These are phyloP conservation scores for Tetrapisispora fleetii DNA, from an alignment of 805 yeast species.

Conservation along the genomic window DNA sequence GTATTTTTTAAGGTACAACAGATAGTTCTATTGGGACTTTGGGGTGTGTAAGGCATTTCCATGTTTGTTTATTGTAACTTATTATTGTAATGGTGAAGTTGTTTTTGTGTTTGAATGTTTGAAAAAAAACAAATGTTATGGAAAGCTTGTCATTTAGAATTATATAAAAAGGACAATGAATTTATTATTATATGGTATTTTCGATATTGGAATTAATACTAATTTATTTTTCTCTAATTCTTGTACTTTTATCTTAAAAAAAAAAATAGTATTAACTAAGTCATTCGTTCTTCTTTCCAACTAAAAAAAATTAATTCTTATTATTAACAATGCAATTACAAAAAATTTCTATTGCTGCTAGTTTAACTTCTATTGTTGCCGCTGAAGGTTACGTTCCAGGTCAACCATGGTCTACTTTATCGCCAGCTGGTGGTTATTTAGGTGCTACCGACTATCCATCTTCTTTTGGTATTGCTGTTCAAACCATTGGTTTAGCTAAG, in stretches of 20 bases:
- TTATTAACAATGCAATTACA: conserved; percentile 20
- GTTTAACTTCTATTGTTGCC: conserved; percentile 12
- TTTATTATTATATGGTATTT: too few relatives aligned
- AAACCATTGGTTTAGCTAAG: conserved; percentile 31
- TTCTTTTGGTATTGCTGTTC: conserved; percentile 61
- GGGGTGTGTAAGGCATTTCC: too few relatives aligned
- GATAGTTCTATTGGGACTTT: too few relatives aligned
- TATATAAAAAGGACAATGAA: too few relatives aligned
- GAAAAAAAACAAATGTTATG: too few relatives aligned
- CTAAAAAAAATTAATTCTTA: not conserved
- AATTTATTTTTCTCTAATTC: too few relatives aligned
- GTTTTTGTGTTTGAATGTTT: too few relatives aligned
- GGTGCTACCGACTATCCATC: conserved; percentile 49
- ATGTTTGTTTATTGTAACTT: too few relatives aligned
- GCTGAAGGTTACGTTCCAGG: conserved; percentile 15
- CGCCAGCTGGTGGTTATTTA: conserved; percentile 47
- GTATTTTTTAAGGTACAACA: too few relatives aligned
- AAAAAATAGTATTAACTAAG: not conserved
- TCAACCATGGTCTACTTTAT: conserved; percentile 54
- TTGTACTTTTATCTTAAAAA: not conserved
- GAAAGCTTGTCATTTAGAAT: too few relatives aligned
- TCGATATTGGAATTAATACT: too few relatives aligned
- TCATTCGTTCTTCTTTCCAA: not conserved
- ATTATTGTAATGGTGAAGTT: too few relatives aligned
- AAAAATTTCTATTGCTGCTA: conserved; percentile 13